Conservation (phyloP, 75 land plant species). For the Larix kaempferi region DNA sequence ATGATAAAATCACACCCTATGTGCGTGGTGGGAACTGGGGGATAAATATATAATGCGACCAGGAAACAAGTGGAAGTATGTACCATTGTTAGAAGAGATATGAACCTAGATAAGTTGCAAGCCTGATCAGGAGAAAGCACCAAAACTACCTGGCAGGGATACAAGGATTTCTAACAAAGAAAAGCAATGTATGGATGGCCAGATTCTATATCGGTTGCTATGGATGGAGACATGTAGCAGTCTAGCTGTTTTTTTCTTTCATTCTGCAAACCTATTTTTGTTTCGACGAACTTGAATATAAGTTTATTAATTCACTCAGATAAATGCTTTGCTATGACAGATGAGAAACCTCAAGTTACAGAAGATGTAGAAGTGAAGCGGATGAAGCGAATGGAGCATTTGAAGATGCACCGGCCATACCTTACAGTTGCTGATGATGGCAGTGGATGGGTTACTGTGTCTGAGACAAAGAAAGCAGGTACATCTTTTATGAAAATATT, state of each 20-base stretch:
- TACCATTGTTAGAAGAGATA: too few relatives aligned
- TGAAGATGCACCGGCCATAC: slow-evolving; percentile 62
- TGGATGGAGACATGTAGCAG: background rate
- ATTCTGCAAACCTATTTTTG: background rate
- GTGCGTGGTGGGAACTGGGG: too few relatives aligned
- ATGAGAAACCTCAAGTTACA: slow-evolving; percentile 67
- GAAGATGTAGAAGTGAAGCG: slow-evolving; percentile 92
- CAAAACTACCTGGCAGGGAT: too few relatives aligned
- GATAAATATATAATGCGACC: too few relatives aligned
- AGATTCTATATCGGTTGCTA: background rate
- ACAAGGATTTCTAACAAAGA: too few relatives aligned
- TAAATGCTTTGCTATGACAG: slow-evolving; percentile 10
- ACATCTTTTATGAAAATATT: background rate
- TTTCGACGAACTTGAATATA: background rate
- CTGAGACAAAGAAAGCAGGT: slow-evolving; percentile 9
- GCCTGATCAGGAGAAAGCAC: too few relatives aligned
- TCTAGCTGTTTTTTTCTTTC: background rate
- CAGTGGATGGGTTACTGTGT: slow-evolving; percentile 90
- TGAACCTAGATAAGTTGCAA: too few relatives aligned
- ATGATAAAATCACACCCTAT: too few relatives aligned
- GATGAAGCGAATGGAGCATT: slow-evolving; percentile 71
- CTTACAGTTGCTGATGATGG: slow-evolving; percentile 78
- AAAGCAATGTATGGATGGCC: too few relatives aligned
- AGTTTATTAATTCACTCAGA: background rate
- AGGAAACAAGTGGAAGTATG: too few relatives aligned